Evolutionary conservation across 2,329 filamentous ascomycete genomes (phyloP).

Genomic region (Capronia americana): DNA sequence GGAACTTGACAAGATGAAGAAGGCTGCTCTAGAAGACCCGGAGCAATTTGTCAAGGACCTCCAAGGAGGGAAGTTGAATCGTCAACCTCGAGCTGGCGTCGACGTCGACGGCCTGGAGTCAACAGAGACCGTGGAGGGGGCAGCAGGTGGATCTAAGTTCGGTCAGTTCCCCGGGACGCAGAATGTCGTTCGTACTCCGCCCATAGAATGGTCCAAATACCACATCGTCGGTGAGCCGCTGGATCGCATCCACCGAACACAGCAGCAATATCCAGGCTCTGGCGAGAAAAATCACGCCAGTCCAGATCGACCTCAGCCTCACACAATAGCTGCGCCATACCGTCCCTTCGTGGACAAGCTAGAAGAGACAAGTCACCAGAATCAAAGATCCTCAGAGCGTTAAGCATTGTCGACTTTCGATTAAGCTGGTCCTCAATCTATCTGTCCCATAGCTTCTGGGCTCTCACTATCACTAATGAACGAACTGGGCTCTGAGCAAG

Average conservation of each 20-base stretch:
- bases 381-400: constrained; percentile 10
- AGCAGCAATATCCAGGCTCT: constrained; percentile 66
- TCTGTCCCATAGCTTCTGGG: background rate
- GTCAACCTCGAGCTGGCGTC: constrained; percentile 39
- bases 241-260: constrained; percentile 83
- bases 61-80: constrained; percentile 63
- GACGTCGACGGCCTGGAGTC: constrained; percentile 45
- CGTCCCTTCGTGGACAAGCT: constrained; percentile 63
- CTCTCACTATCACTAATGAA: constrained; percentile 1
- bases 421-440: background rate
- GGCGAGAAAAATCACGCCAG: constrained; percentile 42
- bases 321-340: constrained; percentile 65
- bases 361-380: constrained; percentile 36
- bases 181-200: constrained; percentile 81
- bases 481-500: background rate
- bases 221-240: constrained; percentile 84
- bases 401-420: background rate
- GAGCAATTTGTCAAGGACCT: constrained; percentile 74
- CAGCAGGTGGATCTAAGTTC: constrained; percentile 56
- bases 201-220: constrained; percentile 95
- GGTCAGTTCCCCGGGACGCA: constrained; percentile 75
- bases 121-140: constrained; percentile 42
- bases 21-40: constrained; percentile 73
- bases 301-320: constrained; percentile 51
- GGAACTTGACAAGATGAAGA: constrained; percentile 71